Evolutionary conservation across 2,329 filamentous ascomycete species (phyloP), one percentile per base, ranked within the genome.

Genomic region (Fusarium napiforme): DNA sequence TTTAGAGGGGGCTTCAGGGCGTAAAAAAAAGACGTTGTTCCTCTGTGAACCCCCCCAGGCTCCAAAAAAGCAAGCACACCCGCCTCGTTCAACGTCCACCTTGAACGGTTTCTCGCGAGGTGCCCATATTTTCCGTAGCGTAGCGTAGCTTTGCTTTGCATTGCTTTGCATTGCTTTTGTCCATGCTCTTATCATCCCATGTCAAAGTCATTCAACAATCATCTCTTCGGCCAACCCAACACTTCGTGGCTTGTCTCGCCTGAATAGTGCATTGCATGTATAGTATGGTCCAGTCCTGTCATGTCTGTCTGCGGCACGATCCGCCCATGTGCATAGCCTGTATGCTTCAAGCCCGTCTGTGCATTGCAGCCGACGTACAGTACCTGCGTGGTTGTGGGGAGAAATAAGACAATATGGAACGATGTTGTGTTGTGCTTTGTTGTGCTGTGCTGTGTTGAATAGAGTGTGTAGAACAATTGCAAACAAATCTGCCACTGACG

Each of bases 311-410:
- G 60, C 68, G 53, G 57, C 56, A 74, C 47, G 71, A 72, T 60
- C 64, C 68, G 64, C 30, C 45, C 45, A 63, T 66, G 49, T 70
- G 64, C 64, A 50, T 74, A 50, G 59, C 53, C 40, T 50, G 53
- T 59, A 63, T 59, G 69, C 60, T 21, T 42, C 28, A 71, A 68
- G 37, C 30, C 46, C 55, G 63, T 36, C 52, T 50, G 63, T 69
- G 50, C 71, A 62, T 64, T 59, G 56, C 50, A 61, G 60, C 52
- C 59, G 53, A 67, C 43, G 32, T 62, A 55, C 53, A 67, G 64
- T 62, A 65, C 71, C 69, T 74, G 71, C 67, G 59, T 69, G 49
- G 42, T 32, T 72, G 67, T 69, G 64, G 72, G 53, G 64, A 50
- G 47, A 58, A 58, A 49, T 14, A 55, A 49, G 49, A 52, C 19